Base-by-base conservation (phyloP, 2,329 filamentous ascomycete species). In the Colletotrichum orbiculare region DNA sequence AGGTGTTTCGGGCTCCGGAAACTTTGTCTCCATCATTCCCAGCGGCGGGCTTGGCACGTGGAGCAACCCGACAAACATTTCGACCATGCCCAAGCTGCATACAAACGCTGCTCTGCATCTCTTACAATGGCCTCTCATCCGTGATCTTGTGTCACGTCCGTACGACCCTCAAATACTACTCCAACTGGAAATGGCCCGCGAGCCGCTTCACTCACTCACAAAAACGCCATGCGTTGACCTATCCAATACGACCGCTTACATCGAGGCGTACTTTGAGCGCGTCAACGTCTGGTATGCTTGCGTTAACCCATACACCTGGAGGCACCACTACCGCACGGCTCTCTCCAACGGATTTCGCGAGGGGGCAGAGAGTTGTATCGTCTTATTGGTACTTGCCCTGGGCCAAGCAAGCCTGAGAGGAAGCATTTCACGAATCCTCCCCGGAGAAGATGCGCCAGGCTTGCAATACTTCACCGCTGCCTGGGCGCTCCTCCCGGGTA, bases 221-320 rank as follows among this genome's bases (percentile, higher is more conserved):
- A 88, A 88, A 71, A 87, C 85, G 1, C 85, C 86, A 1, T 87
- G 85, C 69, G 84, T 94, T 64, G 91, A 94, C 74, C 78, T 94
- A 47, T 90, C 89, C 48, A 93, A 93, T 73, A 91, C 89, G 2
- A 85, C 88, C 50, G 85, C 88, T 4, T 94, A 94, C 74, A 90
- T 93, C 45, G 88, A 91, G 72, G 89, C 92, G 1, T 95, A 93
- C 75, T 96, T 95, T 72, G 89, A 91, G 63, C 85, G 90, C 46
- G 92, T 94, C 65, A 95, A 95, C 69, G 85, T 94, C 3, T 95
- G 92, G 90, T 95, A 95, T 72, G 92, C 92, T 9, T 93, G 91
- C 70, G 91, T 96, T 39, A 94, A 94, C 73, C 92, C 92, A 1
- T 92, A 92, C 75, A 91, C 89, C 2, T 96, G 92, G 92, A 83